Base-by-base conservation (phyloP, 345 rosid species). In the Aethionema arabicum region DNA sequence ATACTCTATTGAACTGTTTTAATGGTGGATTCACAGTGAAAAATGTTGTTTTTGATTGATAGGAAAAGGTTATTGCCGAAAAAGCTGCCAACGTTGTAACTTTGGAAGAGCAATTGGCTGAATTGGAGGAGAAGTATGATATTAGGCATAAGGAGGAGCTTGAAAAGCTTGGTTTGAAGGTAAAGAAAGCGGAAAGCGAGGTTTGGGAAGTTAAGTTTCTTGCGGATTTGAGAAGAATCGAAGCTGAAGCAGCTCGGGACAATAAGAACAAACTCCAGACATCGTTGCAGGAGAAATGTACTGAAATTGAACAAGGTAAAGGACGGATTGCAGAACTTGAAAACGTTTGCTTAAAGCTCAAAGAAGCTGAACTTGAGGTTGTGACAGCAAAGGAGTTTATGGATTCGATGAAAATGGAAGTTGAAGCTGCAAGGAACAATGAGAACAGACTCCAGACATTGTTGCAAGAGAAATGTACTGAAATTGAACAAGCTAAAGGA, bases 21-120 rank as follows among this genome's bases (percentile, higher is more conserved):
- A 21, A 21, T 21, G 4, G 42, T 4, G 14, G 37, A 32, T 61
- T 45, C 49, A 35, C 32, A 32, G 27, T 60, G n/a, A n/a, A 54
- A 53, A 68, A 3, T 61, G 67, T 52, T 54, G 40, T 47, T 71
- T 59, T 38, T 56, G 57, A 65, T 48, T 66, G 52, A 48, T 71
- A 78, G 85, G 82, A 78, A 12, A 67, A 58, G 21, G 52, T 72
- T 41, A 62, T 78, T 31, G 52, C 65, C 14, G 79, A 68, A 46
- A 66, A 66, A 67, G 49, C 12, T 37, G 63, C 68, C 29, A 72
- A 78, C 76, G 59, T 78, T 66, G 70, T 38, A 4, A 56, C 63
- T 55, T 61, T 75, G 16, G 85, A 72, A 64, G 66, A 56, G 41
- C 74, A 50, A 11, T 39, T 74, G 33, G 47, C 61, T 46, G 72